Evolutionary conservation across 768 basidiomycete species (phyloP).

Genomic region (Tricholoma terreum): DNA sequence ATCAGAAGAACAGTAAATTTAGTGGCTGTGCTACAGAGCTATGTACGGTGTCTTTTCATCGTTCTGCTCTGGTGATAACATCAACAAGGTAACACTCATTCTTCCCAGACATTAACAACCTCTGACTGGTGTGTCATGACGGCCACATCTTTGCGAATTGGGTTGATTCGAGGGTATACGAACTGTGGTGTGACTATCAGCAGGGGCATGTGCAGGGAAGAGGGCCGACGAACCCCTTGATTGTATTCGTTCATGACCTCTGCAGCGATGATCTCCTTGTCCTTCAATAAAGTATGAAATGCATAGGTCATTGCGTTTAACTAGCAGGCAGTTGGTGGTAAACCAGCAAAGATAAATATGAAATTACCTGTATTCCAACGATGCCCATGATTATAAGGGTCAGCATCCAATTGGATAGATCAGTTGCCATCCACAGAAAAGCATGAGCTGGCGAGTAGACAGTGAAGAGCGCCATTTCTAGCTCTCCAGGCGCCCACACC

Average conservation of each 20-base stretch:
- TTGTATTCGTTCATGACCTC: slow-evolving; percentile 88
- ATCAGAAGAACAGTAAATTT: too few relatives aligned
- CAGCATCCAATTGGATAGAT: slow-evolving; percentile 72
- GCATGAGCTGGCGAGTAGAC: slow-evolving; percentile 79
- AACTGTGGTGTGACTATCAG: slow-evolving; percentile 45
- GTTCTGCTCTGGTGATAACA: too few relatives aligned
- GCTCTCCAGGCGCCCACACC: slow-evolving; percentile 72
- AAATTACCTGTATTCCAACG: slow-evolving; percentile 61
- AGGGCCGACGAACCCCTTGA: slow-evolving; percentile 50
- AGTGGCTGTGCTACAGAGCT: slow-evolving; percentile 13
- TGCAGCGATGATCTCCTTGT: slow-evolving; percentile 68
- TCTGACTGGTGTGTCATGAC: slow-evolving; percentile 88
- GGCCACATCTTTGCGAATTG: slow-evolving; percentile 70
- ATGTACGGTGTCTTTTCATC: too few relatives aligned
- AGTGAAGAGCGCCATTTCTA: slow-evolving; percentile 67
- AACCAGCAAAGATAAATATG: background rate
- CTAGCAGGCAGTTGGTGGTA: slow-evolving; percentile 28
- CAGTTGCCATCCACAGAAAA: slow-evolving; percentile 69
- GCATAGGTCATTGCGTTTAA: slow-evolving; percentile 47
- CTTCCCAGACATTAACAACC: slow-evolving; percentile 60
- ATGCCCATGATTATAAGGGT: slow-evolving; percentile 66
- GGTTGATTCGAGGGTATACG: slow-evolving; percentile 78
- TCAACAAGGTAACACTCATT: slow-evolving; percentile 15
- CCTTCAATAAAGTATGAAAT: slow-evolving; percentile 68
- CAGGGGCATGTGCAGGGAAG: background rate